Conservation (phyloP, 495 filamentous ascomycete genomes). For the Penicillium salamii region DNA sequence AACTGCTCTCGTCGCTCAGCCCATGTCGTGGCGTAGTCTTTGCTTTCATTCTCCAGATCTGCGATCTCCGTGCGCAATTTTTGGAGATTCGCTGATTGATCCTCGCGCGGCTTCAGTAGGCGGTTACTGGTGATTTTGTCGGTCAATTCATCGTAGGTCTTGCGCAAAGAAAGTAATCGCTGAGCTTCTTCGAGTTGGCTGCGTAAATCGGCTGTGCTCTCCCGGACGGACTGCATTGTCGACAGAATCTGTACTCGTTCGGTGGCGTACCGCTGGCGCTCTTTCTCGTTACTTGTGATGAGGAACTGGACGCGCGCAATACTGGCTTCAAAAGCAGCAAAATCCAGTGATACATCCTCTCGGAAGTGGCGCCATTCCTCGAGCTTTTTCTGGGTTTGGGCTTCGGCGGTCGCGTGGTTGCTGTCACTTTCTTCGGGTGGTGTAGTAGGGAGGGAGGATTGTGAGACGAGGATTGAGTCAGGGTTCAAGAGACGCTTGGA, state of each 20-base stretch:
- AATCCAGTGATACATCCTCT: constrained; percentile 85
- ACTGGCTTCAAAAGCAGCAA: constrained; percentile 82
- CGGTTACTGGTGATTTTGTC: constrained; percentile 85
- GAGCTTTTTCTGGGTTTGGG: constrained; percentile 45
- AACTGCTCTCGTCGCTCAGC: constrained; percentile 83
- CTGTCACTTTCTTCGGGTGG: constrained; percentile 61
- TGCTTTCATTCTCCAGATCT: constrained; percentile 80
- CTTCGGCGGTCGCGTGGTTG: constrained; percentile 35
- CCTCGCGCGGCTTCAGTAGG: constrained; percentile 74
- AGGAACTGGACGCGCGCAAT: constrained; percentile 88
- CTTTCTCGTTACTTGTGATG: constrained; percentile 73
- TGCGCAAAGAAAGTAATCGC: constrained; percentile 69
- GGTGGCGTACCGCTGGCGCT: constrained; percentile 80
- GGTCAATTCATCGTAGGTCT: constrained; percentile 78
- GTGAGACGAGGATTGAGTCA: constrained; percentile 54
- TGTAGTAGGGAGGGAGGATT: constrained; percentile 61
- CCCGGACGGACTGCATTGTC: constrained; percentile 72
- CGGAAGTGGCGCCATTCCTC: constrained; percentile 60
- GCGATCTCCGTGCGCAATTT: constrained; percentile 85
- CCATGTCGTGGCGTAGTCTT: constrained; percentile 81
- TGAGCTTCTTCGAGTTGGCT: constrained; percentile 73
- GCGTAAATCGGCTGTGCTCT: constrained; percentile 70
- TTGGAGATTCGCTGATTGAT: constrained; percentile 72
- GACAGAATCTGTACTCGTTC: constrained; percentile 74
- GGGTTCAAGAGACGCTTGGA: constrained; percentile 72